Evolutionary conservation across 768 basidiomycete genomes (phyloP), one percentile per base, ranked within the genome.

Genomic region (Lentinula edodes): DNA sequence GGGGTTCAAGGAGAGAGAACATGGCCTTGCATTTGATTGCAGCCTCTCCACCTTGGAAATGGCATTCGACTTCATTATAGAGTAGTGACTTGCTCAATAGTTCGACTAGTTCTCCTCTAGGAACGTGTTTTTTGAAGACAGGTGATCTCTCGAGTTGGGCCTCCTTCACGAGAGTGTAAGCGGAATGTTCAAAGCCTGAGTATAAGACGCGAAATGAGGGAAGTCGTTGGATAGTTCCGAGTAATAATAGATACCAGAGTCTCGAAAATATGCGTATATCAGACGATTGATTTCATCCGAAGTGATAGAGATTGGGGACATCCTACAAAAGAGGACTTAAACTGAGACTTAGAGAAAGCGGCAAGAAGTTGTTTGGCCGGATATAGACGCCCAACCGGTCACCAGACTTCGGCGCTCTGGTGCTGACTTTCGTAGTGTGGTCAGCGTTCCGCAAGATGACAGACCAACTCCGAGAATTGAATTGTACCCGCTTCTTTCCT

Each of bases 201-300:
- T 62, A 60, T 62, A 66, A 65, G 39, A 15, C 20, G 39, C 45
- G 53, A 52, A 51, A 58, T 36, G 32, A 13, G 43, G 41, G 10
- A 13, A 28, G n/a, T 38, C 35, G 6, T 20, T 48, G 12, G 20
- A 20, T 39, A 6, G 13, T 34, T 38, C 12, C 52, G n/a, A 58
- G 59, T 18, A 54, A 42, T 53, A 67, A 64, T 39, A 28, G 10
- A n/a, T 65, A 90, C 91, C 91, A 36, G 90, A 91, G 66, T 94
- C 92, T 65, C 87, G 79, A 65, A 94, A 84, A 69, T 93, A 94
- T 1, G 92, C 82, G 72, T 93, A 86, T 52, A 94, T 87, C 64
- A 93, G 83, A 67, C 88, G 90, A 70, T 94, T 94, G 63, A 94
- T 80, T 70, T 93, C 90, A 65, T 93, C 91, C 41, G 91, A 88